These are phyloP conservation scores for Leccinum pachyderme DNA, from an alignment of 1,284 basidiomycete genomes.

Conservation along the genomic window DNA sequence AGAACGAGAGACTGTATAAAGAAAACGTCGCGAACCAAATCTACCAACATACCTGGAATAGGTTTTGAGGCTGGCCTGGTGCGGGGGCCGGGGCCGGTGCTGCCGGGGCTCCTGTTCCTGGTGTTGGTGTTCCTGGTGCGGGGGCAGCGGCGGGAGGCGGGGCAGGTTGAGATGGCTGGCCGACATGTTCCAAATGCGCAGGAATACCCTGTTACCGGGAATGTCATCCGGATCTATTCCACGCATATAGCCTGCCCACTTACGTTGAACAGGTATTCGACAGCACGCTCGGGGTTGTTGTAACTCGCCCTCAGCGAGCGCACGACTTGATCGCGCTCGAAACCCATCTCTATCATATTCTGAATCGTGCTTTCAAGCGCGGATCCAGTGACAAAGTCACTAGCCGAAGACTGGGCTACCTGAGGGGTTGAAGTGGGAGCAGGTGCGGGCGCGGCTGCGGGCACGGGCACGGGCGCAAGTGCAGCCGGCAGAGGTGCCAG, in stretches of 20 bases:
- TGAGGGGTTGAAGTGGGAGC: constrained; percentile 37
- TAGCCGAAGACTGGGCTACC: constrained; percentile 32
- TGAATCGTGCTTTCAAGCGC: constrained; percentile 74
- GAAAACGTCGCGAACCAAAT: background rate
- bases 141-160: constrained; percentile 38
- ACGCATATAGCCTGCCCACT: constrained; percentile 32
- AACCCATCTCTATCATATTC: constrained; percentile 95
- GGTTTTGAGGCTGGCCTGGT: constrained; percentile 55
- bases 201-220: constrained; percentile 68
- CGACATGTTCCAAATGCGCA: constrained; percentile 41
- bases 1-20: constrained; percentile 6
- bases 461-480: constrained; percentile 33
- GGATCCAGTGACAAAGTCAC: constrained; percentile 73
- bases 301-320: constrained; percentile 90
- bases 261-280: constrained; percentile 95
- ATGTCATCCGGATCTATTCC: constrained; percentile 1
- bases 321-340: constrained; percentile 82
- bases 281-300: constrained; percentile 98
- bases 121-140: constrained; percentile 21
- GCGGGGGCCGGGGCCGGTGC: constrained; percentile 32
- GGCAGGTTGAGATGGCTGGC: constrained; percentile 36
- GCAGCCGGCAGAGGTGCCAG: constrained; percentile 14
- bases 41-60: constrained; percentile 61
- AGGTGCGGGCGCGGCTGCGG: constrained; percentile 32
- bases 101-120: background rate